A percentile compares a stretch with the other conserved stretches of the same genome.
Conservation (phyloP, 805 yeast species). For the Saccharomycopsis capsularis region DNA sequence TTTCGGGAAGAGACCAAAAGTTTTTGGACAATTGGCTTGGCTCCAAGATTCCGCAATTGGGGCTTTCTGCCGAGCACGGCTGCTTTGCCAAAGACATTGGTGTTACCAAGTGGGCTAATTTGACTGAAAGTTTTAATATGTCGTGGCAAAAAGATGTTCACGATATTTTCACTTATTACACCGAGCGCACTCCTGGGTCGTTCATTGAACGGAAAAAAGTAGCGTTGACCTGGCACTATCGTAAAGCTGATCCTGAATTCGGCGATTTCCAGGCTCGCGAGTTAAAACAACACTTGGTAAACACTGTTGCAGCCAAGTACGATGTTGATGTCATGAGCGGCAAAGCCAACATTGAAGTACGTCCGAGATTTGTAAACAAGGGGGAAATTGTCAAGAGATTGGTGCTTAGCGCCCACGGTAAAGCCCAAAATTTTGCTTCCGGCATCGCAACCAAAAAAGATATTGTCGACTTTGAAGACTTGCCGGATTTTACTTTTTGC, state of each 20-base stretch:
- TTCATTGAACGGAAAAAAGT: constrained; percentile 82
- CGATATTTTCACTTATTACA: constrained; percentile 62
- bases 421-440: constrained; percentile 20
- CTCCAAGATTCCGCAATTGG: constrained; percentile 49
- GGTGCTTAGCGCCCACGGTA: constrained; percentile 35
- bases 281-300: constrained; percentile 56
- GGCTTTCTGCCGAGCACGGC: constrained; percentile 96
- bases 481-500: constrained; percentile 83
- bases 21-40: constrained; percentile 90
- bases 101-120: constrained; percentile 65
- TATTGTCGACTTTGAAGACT: constrained; percentile 31
- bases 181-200: constrained; percentile 88
- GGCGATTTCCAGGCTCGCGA: constrained; percentile 81
- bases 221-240: constrained; percentile 96
- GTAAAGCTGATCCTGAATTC: constrained; percentile 88
- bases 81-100: constrained; percentile 70
- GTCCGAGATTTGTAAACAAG: constrained; percentile 90
- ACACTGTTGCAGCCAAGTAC: constrained; percentile 51
- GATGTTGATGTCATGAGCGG: constrained; percentile 96
- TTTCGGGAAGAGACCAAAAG: constrained; percentile 89
- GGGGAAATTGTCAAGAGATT: constrained; percentile 90
- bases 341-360: constrained; percentile 94
- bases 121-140: constrained; percentile 81
- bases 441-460: background rate
- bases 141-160: constrained; percentile 86